These are phyloP conservation scores for Flaveria sonorensis DNA, from an alignment of 129 eudicot species.

Conservation along the genomic window DNA sequence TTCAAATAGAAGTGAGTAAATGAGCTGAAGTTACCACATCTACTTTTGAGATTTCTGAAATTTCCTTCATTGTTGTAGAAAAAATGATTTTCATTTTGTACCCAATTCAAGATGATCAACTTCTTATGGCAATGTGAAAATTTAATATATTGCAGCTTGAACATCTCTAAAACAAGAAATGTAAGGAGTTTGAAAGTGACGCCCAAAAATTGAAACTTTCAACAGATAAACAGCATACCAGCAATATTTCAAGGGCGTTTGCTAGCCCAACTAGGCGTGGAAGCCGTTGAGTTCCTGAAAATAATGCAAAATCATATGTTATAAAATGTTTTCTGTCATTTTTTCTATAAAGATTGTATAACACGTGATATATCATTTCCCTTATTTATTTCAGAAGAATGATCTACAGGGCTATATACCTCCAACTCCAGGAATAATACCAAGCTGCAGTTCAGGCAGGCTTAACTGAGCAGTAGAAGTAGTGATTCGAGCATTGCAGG, in stretches of 20 bases:
- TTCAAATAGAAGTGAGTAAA: too few species aligned
- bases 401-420: conserved; percentile 64
- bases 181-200: too few species aligned
- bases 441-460: conserved; percentile 93
- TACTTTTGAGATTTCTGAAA: too few species aligned
- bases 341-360: neutral
- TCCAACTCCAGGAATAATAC: conserved; percentile 97
- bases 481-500: conserved; percentile 87
- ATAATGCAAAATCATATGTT: conserved; percentile 18
- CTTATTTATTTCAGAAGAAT: neutral
- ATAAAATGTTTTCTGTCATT: neutral
- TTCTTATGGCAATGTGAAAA: too few species aligned
- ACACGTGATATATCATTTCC: neutral
- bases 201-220: too few species aligned
- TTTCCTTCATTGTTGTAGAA: too few species aligned
- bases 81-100: too few species aligned
- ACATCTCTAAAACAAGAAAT: too few species aligned
- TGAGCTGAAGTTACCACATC: too few species aligned
- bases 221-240: conserved; percentile 51
- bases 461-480: conserved; percentile 87
- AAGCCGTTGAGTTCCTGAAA: conserved; percentile 92
- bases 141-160: too few species aligned
- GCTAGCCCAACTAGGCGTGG: conserved; percentile 96
- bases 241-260: conserved; percentile 94
- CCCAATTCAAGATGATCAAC: too few species aligned